These are phyloP conservation scores for Thuja plicata DNA, from an alignment of 83 land plant species.

Conservation along the genomic window DNA sequence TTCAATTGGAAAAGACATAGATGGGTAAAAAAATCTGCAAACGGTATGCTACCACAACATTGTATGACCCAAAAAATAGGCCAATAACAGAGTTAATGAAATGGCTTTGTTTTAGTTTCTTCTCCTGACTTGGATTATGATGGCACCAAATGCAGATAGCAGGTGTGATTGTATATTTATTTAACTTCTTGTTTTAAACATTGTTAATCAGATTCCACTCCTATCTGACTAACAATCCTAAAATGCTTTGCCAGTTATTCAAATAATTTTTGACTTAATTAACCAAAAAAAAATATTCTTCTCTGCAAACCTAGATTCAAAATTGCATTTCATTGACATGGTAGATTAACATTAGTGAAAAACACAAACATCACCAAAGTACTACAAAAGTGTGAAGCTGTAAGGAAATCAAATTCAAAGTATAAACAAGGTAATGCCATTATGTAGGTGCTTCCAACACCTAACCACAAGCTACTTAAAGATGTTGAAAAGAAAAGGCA, in stretches of 20 bases:
- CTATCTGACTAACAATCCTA: not conserved
- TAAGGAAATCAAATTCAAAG: not conserved
- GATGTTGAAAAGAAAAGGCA: not conserved
- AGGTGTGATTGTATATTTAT: too few species aligned
- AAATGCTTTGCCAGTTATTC: constrained; percentile 19
- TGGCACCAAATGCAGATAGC: too few species aligned
- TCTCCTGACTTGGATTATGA: too few species aligned
- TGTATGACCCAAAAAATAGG: too few species aligned
- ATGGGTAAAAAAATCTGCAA: too few species aligned
- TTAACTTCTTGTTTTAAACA: too few species aligned
- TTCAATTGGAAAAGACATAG: too few species aligned
- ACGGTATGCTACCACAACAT: too few species aligned
- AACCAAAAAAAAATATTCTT: not conserved
- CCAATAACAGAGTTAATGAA: too few species aligned
- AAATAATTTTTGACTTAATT: not conserved
- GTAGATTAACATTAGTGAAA: not conserved
- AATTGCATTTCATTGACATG: not conserved
- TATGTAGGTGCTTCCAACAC: not conserved
- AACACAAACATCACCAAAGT: not conserved
- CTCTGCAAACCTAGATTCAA: not conserved
- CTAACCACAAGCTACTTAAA: not conserved
- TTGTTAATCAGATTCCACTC: not conserved
- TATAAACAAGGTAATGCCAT: not conserved
- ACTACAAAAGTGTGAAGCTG: not conserved
- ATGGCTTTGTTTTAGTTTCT: too few species aligned